Evolutionary conservation across 139 green algal genomes (phyloP).

Genomic region (Auxenochlorella protothecoides): DNA sequence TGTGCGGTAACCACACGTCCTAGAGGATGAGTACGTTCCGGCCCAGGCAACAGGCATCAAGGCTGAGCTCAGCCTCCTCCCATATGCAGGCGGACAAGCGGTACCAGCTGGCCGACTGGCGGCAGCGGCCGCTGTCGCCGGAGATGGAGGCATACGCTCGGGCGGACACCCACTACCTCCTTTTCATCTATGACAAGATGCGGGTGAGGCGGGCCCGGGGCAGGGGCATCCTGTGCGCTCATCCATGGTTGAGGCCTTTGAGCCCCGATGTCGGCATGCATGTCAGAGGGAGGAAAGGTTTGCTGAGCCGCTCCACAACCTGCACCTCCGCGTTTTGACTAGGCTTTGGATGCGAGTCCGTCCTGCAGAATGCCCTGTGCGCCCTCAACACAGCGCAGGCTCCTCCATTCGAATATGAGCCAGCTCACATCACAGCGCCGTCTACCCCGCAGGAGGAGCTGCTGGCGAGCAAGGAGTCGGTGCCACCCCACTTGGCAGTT

Average conservation of each 20-base stretch:
- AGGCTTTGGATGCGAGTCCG: too few relatives aligned
- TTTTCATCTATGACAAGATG: conserved; percentile 79
- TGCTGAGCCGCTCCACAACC: not conserved
- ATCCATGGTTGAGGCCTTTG: too few relatives aligned
- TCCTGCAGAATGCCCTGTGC: too few relatives aligned
- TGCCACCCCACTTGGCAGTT: too few relatives aligned
- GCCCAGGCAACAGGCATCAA: too few relatives aligned
- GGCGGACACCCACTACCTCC: conserved; percentile 87
- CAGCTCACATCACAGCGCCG: too few relatives aligned
- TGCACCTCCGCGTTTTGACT: not conserved
- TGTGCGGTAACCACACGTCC: not conserved
- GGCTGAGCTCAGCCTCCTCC: not conserved
- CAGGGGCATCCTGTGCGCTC: too few relatives aligned
- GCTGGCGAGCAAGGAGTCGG: too few relatives aligned
- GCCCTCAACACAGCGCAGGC: not conserved
- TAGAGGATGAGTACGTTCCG: too few relatives aligned
- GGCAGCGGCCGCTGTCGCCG: conserved; percentile 59
- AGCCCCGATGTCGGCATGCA: too few relatives aligned
- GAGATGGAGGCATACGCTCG: conserved; percentile 81
- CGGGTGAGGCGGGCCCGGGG: conserved; percentile 11
- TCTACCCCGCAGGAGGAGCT: too few relatives aligned
- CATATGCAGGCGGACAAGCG: conserved; percentile 46
- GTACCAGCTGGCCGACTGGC: conserved; percentile 93
- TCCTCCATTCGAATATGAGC: too few relatives aligned
- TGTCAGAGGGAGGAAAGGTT: not conserved